Conservation (phyloP, 805 yeast species). For the Metschnikowia lochheadii region DNA sequence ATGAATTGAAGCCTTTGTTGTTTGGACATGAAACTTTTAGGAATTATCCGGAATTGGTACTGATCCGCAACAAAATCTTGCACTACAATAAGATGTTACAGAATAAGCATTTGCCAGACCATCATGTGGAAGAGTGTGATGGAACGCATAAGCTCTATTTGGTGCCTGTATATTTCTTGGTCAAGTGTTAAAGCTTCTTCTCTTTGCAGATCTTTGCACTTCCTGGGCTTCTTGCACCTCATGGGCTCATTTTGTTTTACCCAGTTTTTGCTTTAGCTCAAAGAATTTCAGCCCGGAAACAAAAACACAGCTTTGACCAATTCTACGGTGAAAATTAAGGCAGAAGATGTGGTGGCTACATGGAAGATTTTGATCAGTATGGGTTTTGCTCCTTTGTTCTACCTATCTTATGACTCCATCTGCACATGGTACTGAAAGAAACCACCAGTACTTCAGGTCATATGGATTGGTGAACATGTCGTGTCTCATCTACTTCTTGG, state of each 20-base stretch:
- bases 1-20: slow-evolving; percentile 84
- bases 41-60: slow-evolving; percentile 63
- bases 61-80: slow-evolving; percentile 58
- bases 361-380: slow-evolving; percentile 92
- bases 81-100: slow-evolving; percentile 60
- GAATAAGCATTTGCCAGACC: slow-evolving; percentile 52
- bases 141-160: slow-evolving; percentile 49
- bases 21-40: slow-evolving; percentile 73
- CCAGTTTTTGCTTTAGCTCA: slow-evolving; percentile 88
- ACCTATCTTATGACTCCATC: slow-evolving; percentile 70
- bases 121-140: slow-evolving; percentile 53
- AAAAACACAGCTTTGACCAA: slow-evolving; percentile 76
- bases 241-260: slow-evolving; percentile 82
- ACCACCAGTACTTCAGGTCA: slow-evolving; percentile 11
- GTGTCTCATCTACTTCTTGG: slow-evolving; percentile 52
- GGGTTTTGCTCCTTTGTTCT: slow-evolving; percentile 84
- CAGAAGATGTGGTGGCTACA: slow-evolving; percentile 92
- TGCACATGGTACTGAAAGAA: slow-evolving; percentile 36
- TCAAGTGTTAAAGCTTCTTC: slow-evolving; percentile 53
- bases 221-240: slow-evolving; percentile 68
- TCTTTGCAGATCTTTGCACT: no score
- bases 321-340: slow-evolving; percentile 86
- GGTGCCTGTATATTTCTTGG: slow-evolving; percentile 48
- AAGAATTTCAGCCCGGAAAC: slow-evolving; percentile 64
- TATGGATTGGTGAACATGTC: slow-evolving; percentile 36